Evolutionary conservation across 345 rosid species (phyloP), one percentile per base, ranked within the genome.

Genomic region (Euphorbia peplus): DNA sequence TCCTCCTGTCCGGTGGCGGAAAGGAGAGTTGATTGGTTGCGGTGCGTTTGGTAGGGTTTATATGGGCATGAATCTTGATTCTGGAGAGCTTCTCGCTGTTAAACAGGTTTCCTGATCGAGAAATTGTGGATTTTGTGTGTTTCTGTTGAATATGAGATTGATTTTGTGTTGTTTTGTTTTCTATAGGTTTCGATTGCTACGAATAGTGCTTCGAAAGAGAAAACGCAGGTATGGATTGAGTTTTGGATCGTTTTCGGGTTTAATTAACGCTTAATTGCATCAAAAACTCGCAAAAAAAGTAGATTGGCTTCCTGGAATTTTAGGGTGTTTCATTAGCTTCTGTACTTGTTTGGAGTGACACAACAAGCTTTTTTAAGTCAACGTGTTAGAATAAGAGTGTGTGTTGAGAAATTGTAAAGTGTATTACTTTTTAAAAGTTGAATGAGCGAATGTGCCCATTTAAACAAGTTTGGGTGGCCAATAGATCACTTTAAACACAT

Each of bases 201-300:
- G 0, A 83, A 68, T 68, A 86, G 85, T 79, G 88, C 83, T 66
- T 85, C 91, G 10, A 87, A 84, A 78, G 90, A 89, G 85, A 87
- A 85, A 80, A 85, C 90, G 12, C 89, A 84, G 85, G 96, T 85
- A 63, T 57, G 29, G 9, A 39, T 28, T 66, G 28, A 7, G 14
- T 61, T 58, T 50, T 24, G 21, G 57, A 16, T 22, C 32, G 2
- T 32, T 4, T 46, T 29, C 8, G 55, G 48, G 8, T 35, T 22
- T 52, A 10, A 5, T 13, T 51, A 22, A 0, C 30, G 30, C n/a
- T n/a, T n/a, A n/a, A n/a, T n/a, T n/a, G n/a, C n/a, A n/a, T n/a
- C n/a, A n/a, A n/a, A n/a, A n/a, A n/a, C n/a, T n/a, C n/a, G n/a
- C n/a, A n/a, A n/a, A n/a, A n/a, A n/a, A n/a, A n/a, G n/a, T n/a